Evolutionary conservation across 2,329 filamentous ascomycete genomes (phyloP), one percentile per base, ranked within the genome.

Genomic region (Raffaelea arxii): DNA sequence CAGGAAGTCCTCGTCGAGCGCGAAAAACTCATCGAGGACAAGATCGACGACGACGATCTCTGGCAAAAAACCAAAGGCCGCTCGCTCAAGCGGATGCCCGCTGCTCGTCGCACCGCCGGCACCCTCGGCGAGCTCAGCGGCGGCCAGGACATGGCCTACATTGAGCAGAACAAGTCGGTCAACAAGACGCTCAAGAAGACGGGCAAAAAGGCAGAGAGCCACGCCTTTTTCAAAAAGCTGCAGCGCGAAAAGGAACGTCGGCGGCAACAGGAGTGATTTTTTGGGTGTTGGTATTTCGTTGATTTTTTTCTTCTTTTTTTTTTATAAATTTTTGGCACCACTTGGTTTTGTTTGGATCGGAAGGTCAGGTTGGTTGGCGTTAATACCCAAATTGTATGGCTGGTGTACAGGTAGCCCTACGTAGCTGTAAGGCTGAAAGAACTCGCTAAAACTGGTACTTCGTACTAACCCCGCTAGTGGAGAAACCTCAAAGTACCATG

Each of bases 111-210:
- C 49, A 94, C 85, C 24, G 92, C 90, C 1, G 91, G 89, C 22
- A 88, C 82, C 12, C 72, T 98, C 46, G 84, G 82, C 43, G 90
- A 94, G 56, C 74, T 96, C 47, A 88, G 86, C 46, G 92, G 92
- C 48, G 92, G 90, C 1, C 86, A 94, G 60, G 87, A 94, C 60
- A 97, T 98, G 92, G 90, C 91, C n/a, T 97, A 91, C 62, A 80
- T 88, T 47, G 86, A 91, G 63, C 82, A 86, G 65, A 88, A 86
- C 64, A 84, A 82, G 69, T 80, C 74, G 56, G 72, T 75, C 53
- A 87, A 86, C 58, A 82, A 80, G 66, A 70, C 74, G 52, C 64
- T 82, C 22, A 59, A 56, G 57, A 83, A 81, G 68, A 76, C 79
- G 59, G 77, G 78, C 56, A 68, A 68, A 46, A 68, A 65, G n/a